phyloP scores from a whole-genome alignment of 1,284 basidiomycete genomes.

The Cerioporus squamosus region DNA sequence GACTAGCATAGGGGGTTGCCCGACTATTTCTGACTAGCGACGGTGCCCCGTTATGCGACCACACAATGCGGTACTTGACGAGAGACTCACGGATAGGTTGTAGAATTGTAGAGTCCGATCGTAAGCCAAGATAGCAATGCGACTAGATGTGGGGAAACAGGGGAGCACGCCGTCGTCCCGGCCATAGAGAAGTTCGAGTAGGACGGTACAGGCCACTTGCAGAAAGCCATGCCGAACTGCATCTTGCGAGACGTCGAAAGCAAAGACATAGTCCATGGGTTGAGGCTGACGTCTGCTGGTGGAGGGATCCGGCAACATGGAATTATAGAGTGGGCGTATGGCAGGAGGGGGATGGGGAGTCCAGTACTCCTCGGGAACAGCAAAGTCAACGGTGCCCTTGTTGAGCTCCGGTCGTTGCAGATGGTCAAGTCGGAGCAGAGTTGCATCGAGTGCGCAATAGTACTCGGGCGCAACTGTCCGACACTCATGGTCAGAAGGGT shows the following conservation, averaged over 20 bases:
- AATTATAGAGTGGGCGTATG: constrained; percentile 56
- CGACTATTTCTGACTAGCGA: constrained; percentile 51
- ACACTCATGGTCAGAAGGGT: background rate
- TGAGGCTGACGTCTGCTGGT: constrained; percentile 60
- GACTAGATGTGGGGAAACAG: constrained; percentile 56
- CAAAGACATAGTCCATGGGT: constrained; percentile 85
- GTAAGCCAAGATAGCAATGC: constrained; percentile 86
- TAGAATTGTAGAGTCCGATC: constrained; percentile 89
- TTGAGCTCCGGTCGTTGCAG: constrained; percentile 85
- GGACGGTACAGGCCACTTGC: constrained; percentile 66
- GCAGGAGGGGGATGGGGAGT: constrained; percentile 68
- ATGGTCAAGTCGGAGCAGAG: constrained; percentile 84
- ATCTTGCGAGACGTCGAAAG: constrained; percentile 84
- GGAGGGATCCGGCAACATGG: constrained; percentile 47
- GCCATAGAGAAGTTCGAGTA: constrained; percentile 78
- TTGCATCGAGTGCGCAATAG: constrained; percentile 86
- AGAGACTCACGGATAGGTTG: constrained; percentile 77
- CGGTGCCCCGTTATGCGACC: background rate
- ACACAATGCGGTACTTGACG: background rate
- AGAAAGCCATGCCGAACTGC: constrained; percentile 79
- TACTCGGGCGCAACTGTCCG: constrained; percentile 77
- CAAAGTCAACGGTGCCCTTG: constrained; percentile 92
- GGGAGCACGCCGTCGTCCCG: constrained; percentile 42
- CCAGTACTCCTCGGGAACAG: constrained; percentile 89
- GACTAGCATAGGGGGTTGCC: constrained; percentile 79